Evolutionary conservation across 2,329 filamentous ascomycete species (phyloP).

Genomic region (Sclerotinia trifoliorum): DNA sequence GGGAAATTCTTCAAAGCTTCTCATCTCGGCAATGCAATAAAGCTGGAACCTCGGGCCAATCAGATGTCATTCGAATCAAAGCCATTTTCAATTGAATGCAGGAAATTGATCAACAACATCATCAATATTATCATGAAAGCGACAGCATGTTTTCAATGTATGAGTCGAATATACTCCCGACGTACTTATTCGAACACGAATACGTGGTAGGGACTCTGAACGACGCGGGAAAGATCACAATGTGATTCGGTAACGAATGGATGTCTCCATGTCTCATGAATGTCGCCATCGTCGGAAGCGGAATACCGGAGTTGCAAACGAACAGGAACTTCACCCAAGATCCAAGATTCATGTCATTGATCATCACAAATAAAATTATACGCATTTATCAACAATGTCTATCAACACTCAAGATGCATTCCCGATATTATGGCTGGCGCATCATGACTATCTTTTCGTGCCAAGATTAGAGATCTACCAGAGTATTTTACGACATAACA

Average conservation of each 20-base stretch:
- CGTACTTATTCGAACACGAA: background rate
- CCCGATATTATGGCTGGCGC: background rate
- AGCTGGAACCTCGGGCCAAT: slow-evolving; percentile 24
- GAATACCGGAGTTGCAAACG: slow-evolving; percentile 1
- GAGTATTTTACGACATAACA: background rate
- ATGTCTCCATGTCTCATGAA: too few relatives aligned
- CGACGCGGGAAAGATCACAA: background rate
- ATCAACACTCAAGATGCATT: background rate
- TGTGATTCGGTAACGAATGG: background rate
- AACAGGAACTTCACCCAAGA: background rate
- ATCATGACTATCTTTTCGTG: background rate
- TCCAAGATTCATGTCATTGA: background rate
- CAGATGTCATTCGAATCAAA: slow-evolving; percentile 23
- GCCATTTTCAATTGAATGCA: slow-evolving; percentile 15
- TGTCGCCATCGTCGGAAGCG: background rate
- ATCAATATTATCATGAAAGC: background rate
- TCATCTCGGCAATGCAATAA: slow-evolving; percentile 20
- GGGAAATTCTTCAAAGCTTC: slow-evolving; percentile 19
- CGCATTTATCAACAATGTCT: background rate
- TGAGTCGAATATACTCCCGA: background rate
- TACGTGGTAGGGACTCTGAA: background rate
- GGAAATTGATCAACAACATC: background rate
- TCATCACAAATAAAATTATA: background rate
- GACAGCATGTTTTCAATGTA: background rate
- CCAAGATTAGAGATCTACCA: background rate